Base-by-base conservation (phyloP, 129 eudicot species). In the Sambucus nigra region DNA sequence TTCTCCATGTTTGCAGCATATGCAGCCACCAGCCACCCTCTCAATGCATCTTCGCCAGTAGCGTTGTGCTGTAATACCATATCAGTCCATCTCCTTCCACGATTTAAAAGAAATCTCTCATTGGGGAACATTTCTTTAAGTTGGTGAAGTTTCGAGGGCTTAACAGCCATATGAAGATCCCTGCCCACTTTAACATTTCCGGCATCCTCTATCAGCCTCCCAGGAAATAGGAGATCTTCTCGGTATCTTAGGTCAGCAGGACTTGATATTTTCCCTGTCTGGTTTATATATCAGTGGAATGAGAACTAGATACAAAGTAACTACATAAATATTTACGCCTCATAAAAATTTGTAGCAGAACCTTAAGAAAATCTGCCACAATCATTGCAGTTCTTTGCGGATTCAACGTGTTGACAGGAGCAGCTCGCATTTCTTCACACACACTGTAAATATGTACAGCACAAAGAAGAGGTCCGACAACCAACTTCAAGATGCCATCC, bases 11-110 rank as follows among this genome's bases (percentile, higher is more conserved):
- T 57, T 47, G 81, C 66, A 76, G 94, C 76, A 59, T 79, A 89
- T 7, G 86, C 97, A 44, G 98, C 98, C 70, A 91, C 94, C 19
- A 85, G 61, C 98, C 98, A 85, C 22, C 98, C 98, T 77, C 95
- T 77, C 67, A 91, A 63, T 2, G 95, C 98, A 60, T 91, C 98
- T 76, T 91, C 95, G 17, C 89, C 98, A 8, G 76, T 86, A 15
- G 98, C 95, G 31, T 75, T 71, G 33, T 83, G 87, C 21, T 82
- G 84, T 76, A 91, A 31, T 57, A 86, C 77, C 95, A 91, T 79
- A 55, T 91, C 89, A 13, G 95, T 91, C 82, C 87, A 86, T 53
- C 63, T 67, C 24, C 15, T 67, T 71, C 95, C 94, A 16, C 59
- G 71, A 64, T 68, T 81, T 27, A 91, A 51, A 8, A 91, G 16